Conservation (phyloP, 495 filamentous ascomycete genomes). For the Penicillium cosmopolitanum region DNA sequence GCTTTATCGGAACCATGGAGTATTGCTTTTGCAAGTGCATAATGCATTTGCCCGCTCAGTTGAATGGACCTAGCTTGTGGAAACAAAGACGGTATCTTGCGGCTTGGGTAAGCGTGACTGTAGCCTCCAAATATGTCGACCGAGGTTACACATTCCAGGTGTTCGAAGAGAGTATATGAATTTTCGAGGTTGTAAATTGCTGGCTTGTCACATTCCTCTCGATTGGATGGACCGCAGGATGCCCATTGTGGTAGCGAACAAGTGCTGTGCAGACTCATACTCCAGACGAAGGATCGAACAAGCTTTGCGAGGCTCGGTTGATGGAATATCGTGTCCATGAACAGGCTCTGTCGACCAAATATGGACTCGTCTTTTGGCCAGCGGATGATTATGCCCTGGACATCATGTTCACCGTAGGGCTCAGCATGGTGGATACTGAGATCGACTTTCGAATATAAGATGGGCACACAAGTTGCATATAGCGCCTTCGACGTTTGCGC, state of each 20-base stretch:
- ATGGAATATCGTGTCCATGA: neutral
- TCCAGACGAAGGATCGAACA: conserved; percentile 2
- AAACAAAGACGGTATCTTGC: neutral
- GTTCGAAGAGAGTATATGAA: neutral
- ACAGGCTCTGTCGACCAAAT: conserved; percentile 1
- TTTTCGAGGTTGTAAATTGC: conserved; percentile 2
- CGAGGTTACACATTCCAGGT: neutral
- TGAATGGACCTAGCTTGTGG: neutral
- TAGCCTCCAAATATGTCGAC: conserved; percentile 6
- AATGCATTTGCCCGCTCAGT: conserved; percentile 4
- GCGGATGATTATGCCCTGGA: neutral
- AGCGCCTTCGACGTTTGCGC: neutral
- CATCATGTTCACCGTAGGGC: neutral
- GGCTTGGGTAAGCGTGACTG: neutral
- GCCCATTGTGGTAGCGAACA: conserved; percentile 4
- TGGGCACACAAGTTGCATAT: neutral
- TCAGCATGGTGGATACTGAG: conserved; percentile 3
- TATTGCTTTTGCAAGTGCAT: neutral
- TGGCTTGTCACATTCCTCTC: neutral
- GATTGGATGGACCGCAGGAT: neutral
- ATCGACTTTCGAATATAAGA: conserved; percentile 5
- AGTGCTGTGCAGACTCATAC: neutral
- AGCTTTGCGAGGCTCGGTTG: neutral
- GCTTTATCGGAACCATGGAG: conserved; percentile 2
- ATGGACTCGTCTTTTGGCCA: conserved; percentile 1